phyloP scores from a whole-genome alignment of 441 rosid species.

The Lepidium campestre region DNA sequence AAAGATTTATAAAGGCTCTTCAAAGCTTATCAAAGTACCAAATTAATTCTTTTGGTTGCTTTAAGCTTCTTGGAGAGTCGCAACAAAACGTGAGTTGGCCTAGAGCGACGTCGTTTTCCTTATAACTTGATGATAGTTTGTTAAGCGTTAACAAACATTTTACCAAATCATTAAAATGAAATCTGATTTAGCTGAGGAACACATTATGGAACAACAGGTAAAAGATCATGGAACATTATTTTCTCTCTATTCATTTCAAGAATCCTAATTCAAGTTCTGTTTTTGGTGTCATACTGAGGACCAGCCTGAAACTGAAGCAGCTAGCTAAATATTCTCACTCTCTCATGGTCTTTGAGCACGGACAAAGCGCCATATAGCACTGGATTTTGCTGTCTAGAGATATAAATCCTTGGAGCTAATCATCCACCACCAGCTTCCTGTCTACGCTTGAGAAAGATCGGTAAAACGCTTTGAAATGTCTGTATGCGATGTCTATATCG shows the following conservation, averaged over 20 bases:
- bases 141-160: not conserved
- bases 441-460: conserved; percentile 65
- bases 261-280: too few species aligned
- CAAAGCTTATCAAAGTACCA: not conserved
- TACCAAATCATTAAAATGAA: too few species aligned
- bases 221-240: too few species aligned
- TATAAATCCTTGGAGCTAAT: not conserved
- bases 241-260: too few species aligned
- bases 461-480: conserved; percentile 90
- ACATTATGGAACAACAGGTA: too few species aligned
- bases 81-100: too few species aligned
- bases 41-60: too few species aligned
- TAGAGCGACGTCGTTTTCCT: not conserved
- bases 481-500: conserved; percentile 77
- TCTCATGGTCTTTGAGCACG: not conserved
- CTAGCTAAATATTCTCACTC: too few species aligned
- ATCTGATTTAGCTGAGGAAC: too few species aligned
- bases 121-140: not conserved
- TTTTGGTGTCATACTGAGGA: too few species aligned
- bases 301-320: too few species aligned
- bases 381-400: not conserved
- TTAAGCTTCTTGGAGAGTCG: not conserved
- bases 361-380: not conserved
- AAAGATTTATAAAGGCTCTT: not conserved
- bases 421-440: conserved; percentile 61